Conservation (phyloP, 495 filamentous ascomycete genomes). For the Hypoxylon subgilvum region DNA sequence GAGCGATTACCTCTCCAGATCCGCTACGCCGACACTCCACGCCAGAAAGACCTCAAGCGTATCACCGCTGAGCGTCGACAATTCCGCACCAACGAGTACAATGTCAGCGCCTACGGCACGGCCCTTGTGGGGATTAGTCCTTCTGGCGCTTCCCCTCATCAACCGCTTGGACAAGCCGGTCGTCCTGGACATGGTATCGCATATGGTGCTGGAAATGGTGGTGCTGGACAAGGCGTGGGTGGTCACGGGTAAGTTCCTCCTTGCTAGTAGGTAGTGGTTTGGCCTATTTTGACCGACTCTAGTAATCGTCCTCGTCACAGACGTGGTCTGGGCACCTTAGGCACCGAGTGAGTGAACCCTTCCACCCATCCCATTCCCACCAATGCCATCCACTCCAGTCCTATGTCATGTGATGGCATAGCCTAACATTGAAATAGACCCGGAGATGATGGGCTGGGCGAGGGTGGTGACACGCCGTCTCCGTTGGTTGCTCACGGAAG, state of each 20-base stretch:
- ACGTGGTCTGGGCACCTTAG: too few relatives aligned
- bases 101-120: constrained; percentile 66
- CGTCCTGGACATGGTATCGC: background rate
- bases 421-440: constrained; percentile 30
- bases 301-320: constrained; percentile 2
- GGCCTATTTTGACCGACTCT: too few relatives aligned
- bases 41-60: constrained; percentile 94
- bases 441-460: constrained; percentile 55
- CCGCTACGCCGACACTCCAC: constrained; percentile 93
- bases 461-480: too few relatives aligned
- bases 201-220: background rate
- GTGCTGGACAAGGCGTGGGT: background rate
- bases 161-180: background rate
- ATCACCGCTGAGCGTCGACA: constrained; percentile 90
- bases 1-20: constrained; percentile 84
- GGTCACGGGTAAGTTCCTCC: constrained; percentile 5
- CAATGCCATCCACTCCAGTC: too few relatives aligned
- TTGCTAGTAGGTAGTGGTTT: too few relatives aligned
- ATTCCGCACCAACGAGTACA: constrained; percentile 94
- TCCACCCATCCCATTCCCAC: too few relatives aligned
- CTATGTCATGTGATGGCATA: too few relatives aligned
- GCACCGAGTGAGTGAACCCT: too few relatives aligned
- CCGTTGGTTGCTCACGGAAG: constrained; percentile 57
- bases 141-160: constrained; percentile 42
- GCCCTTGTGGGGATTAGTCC: constrained; percentile 58